These are phyloP conservation scores for Amanita phalloides DNA, from an alignment of 768 basidiomycete genomes.

Conservation along the genomic window DNA sequence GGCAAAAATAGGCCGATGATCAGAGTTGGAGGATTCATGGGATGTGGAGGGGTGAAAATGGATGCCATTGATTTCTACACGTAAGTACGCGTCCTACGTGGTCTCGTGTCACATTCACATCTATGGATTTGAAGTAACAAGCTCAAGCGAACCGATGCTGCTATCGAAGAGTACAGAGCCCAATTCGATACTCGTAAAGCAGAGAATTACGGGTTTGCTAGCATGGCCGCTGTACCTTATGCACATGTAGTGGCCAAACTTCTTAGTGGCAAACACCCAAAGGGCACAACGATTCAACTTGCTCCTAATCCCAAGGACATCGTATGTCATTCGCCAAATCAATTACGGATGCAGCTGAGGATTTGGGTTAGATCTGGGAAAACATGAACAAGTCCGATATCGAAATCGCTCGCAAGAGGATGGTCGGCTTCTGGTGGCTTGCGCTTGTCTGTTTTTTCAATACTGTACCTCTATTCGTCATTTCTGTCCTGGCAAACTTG, in stretches of 20 bases:
- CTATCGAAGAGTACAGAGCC: conserved; percentile 62
- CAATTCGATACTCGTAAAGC: conserved; percentile 67
- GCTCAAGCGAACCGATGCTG: conserved; percentile 57
- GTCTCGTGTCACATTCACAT: neutral
- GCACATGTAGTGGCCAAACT: conserved; percentile 78
- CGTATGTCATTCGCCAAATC: conserved; percentile 27
- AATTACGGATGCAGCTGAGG: neutral
- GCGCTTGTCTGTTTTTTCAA: conserved; percentile 84
- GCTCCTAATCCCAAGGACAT: conserved; percentile 90
- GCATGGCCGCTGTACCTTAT: conserved; percentile 81
- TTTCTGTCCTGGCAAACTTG: conserved; percentile 89
- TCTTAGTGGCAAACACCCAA: conserved; percentile 56
- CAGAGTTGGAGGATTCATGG: conserved; percentile 66
- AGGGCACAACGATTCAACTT: conserved; percentile 58
- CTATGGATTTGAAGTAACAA: conserved; percentile 27
- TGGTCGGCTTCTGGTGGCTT: conserved; percentile 73
- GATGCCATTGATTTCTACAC: conserved; percentile 95
- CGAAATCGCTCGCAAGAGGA: conserved; percentile 55
- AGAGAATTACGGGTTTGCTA: conserved; percentile 88
- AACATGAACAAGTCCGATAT: conserved; percentile 72
- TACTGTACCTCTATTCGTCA: conserved; percentile 83
- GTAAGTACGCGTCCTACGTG: conserved; percentile 31
- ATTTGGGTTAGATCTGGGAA: conserved; percentile 63
- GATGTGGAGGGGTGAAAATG: conserved; percentile 73
- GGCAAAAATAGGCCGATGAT: conserved; percentile 77